Percentiles rank a stretch among this genome's conserved stretches.
Evolutionary conservation across 192 early-diverging fungal species (phyloP).

Genomic region (Coemansia sp.): DNA sequence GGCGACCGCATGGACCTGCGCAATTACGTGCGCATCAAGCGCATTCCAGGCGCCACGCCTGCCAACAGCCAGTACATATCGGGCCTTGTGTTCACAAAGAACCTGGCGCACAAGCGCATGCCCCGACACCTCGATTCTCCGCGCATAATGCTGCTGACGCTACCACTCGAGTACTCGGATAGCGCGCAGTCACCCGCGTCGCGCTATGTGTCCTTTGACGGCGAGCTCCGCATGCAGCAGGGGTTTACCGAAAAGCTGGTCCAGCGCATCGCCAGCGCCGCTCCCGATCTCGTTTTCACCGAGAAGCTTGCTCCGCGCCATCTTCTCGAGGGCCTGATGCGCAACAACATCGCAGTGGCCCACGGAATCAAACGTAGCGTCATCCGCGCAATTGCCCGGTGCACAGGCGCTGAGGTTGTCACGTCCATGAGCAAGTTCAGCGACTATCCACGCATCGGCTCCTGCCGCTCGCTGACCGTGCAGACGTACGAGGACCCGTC

Average conservation of each 20-base stretch:
- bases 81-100: slow-evolving; percentile 94
- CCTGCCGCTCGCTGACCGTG: slow-evolving; percentile 75
- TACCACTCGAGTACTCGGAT: slow-evolving; percentile 73
- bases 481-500: slow-evolving; percentile 81
- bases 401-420: slow-evolving; percentile 82
- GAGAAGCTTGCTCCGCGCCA: slow-evolving; percentile 83
- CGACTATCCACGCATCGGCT: slow-evolving; percentile 71
- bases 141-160: slow-evolving; percentile 82
- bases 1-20: slow-evolving; percentile 88
- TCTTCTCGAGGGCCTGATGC: slow-evolving; percentile 81
- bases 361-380: slow-evolving; percentile 86
- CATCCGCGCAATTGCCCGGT: slow-evolving; percentile 84
- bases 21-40: slow-evolving; percentile 94
- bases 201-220: slow-evolving; percentile 79
- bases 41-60: slow-evolving; percentile 85
- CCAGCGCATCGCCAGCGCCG: slow-evolving; percentile 71
- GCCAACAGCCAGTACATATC: slow-evolving; percentile 81
- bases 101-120: slow-evolving; percentile 92
- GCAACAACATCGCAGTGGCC: slow-evolving; percentile 76
- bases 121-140: slow-evolving; percentile 66
- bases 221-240: slow-evolving; percentile 80
- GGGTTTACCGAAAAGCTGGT: slow-evolving; percentile 83
- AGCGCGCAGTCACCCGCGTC: slow-evolving; percentile 64
- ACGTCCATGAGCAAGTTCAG: slow-evolving; percentile 81
- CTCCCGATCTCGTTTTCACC: slow-evolving; percentile 80